Base-by-base conservation (phyloP, 257 asterid genomes). In the Ilex aquifolium region DNA sequence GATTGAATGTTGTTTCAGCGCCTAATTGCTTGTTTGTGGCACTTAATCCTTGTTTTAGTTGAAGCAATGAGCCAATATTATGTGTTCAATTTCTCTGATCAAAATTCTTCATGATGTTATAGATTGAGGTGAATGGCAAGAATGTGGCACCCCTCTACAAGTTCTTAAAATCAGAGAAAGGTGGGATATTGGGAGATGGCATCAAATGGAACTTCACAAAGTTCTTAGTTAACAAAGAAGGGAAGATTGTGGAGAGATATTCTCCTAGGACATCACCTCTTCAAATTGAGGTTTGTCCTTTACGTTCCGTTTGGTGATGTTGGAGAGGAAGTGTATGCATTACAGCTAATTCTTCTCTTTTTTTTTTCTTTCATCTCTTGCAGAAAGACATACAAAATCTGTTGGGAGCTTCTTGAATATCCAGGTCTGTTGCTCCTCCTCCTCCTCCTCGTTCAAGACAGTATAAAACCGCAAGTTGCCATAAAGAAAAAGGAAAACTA, bases 201-300 rank as follows among this genome's bases (percentile, higher is more conserved):
- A 85, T 87, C 67, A 87, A 90, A 70, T 90, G 97, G 95, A 90
- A 90, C 77, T 90, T 90, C 65, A 82, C 97, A 0, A 90, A 90
- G 75, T 90, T 88, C 74, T 76, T 90, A 69, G 85, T 90, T 30
- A 79, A 76, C 78, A 87, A 77, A 74, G 80, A 82, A 64, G 97
- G 97, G 56, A 83, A 83, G 64, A 85, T 90, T 50, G 85, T 83
- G 62, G 81, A 67, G 72, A 76, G 97, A 77, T 90, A 87, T 57
- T 78, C 80, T 39, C 95, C 97, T 36, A 71, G 71, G 42, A 90
- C 91, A 7, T 68, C 95, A 16, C 96, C 97, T 31, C 88, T 88
- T 55, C 71, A 85, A 44, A 72, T 90, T 55, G 97, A 90, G 96
- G 96, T 46, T 46, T 10, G 52, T 14, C 1, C 0, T 3, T 46